Base-by-base conservation (phyloP, 2,329 filamentous ascomycete species). In the Aspergillus spinulosporus region DNA sequence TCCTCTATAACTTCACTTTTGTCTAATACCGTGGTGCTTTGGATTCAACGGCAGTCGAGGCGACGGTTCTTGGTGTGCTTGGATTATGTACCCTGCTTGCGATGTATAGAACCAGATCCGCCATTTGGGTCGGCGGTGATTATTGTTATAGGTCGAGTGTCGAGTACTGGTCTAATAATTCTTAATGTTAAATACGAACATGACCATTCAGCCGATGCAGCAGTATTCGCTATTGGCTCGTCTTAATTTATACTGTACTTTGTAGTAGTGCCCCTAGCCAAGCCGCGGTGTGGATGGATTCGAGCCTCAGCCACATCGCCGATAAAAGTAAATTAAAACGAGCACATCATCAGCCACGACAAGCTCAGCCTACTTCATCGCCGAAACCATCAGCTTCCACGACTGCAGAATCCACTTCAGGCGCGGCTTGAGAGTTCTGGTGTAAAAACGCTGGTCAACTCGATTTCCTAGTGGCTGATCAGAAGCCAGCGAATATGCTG, bases 101-200 rank as follows among this genome's bases (percentile, higher is more conserved):
- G 15, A 53, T 57, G 58, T 54, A 59, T 34, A 54, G 48, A 45
- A 28, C 45, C 34, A 39, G 32, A 49, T 48, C 29, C 42, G 39
- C 36, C 47, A 36, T 59, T 45, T 21, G 46, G 42, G 28, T 42
- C 54, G 28, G 52, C 37, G 56, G 26, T 52, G 49, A 21, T 47
- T 52, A 56, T 56, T 47, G 48, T 52, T 59, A 59, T 40, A 62
- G 49, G 21, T 37, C 34, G 11, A 37, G 34, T 37, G 51, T 56
- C 56, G 21, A 21, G n/a, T 34, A 47, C n/a, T 34, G 31, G 29
- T 34, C 29, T 34, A 55, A 32, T 64, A 66, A 66, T 66, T 59
- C 45, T 63, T 65, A 65, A 67, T 68, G 57, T 62, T 58, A 64
- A 64, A 60, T 60, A 52, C 57, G 34, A 51, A 57, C 32, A 14